A percentile compares a stretch with the other conserved stretches of the same genome.
Conservation (phyloP, 495 filamentous ascomycete genomes). For the Cercophora sp. region DNA sequence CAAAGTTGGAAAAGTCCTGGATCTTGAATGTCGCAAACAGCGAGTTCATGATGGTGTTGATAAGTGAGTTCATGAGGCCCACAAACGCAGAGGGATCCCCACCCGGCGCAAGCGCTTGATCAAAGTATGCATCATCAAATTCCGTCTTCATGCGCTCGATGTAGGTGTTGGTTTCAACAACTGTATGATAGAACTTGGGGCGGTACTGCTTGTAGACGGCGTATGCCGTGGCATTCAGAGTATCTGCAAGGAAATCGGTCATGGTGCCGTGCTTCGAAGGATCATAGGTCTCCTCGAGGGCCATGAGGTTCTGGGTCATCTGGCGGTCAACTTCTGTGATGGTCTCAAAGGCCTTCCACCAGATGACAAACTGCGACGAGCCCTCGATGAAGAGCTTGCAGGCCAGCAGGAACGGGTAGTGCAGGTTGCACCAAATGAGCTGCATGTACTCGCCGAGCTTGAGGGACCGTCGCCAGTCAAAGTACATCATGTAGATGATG, state of each 20-base stretch:
- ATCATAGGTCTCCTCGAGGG: background rate
- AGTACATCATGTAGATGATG: conserved; percentile 68
- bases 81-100: background rate
- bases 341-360: conserved; percentile 5
- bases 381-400: conserved; percentile 7
- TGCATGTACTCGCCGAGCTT: conserved; percentile 57
- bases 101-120: too few species aligned
- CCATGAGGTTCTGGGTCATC: background rate
- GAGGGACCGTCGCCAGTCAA: conserved; percentile 51
- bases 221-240: background rate
- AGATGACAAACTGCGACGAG: conserved; percentile 4
- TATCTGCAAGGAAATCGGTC: background rate
- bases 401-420: conserved; percentile 54
- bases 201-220: too few species aligned
- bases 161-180: too few species aligned
- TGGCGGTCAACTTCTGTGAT: background rate
- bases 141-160: too few species aligned
- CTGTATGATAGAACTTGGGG: too few species aligned
- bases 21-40: background rate
- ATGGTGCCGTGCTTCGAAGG: background rate
- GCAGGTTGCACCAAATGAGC: conserved; percentile 61
- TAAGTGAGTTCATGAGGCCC: background rate
- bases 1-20: background rate
- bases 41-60: background rate
- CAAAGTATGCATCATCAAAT: too few species aligned